A percentile compares a stretch with the other conserved stretches of the same genome.
phyloP scores from a whole-genome alignment of 1,284 basidiomycete genomes.

The Earliella scabrosa region DNA sequence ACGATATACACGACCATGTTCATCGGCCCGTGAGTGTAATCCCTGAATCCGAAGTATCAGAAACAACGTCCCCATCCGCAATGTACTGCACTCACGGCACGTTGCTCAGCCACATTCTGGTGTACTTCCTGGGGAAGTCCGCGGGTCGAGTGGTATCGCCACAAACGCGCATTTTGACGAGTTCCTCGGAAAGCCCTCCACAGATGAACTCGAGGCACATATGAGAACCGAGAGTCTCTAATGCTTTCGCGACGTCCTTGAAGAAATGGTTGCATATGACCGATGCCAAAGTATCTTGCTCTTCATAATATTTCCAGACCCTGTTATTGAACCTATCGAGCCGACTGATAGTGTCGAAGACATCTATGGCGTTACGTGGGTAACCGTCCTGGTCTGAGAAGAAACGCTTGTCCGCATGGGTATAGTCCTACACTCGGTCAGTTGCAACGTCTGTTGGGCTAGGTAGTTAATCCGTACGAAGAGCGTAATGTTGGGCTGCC shows the following conservation, averaged over 20 bases:
- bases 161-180: slow-evolving; percentile 20
- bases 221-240: slow-evolving; percentile 22
- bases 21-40: slow-evolving; percentile 39
- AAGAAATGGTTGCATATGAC: slow-evolving; percentile 8
- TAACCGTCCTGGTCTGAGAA: too few relatives aligned
- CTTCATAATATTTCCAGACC: too few relatives aligned
- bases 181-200: slow-evolving; percentile 15
- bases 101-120: slow-evolving; percentile 25
- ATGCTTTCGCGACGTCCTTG: neutral
- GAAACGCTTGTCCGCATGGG: too few relatives aligned
- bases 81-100: slow-evolving; percentile 25
- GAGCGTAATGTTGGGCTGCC: too few relatives aligned
- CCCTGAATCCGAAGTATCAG: slow-evolving; percentile 22
- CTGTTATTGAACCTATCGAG: too few relatives aligned
- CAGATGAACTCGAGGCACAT: slow-evolving; percentile 20
- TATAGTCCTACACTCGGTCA: too few relatives aligned
- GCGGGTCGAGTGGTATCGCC: neutral
- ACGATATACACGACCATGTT: slow-evolving; percentile 33
- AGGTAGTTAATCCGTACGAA: too few relatives aligned
- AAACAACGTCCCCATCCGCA: neutral
- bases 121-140: slow-evolving; percentile 16
- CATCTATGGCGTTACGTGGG: too few relatives aligned
- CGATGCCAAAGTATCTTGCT: too few relatives aligned
- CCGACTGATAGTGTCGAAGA: too few relatives aligned
- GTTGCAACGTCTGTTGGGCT: too few relatives aligned